Evolutionary conservation across 331 rosid genomes (phyloP).

Genomic region (Malus hybrid): DNA sequence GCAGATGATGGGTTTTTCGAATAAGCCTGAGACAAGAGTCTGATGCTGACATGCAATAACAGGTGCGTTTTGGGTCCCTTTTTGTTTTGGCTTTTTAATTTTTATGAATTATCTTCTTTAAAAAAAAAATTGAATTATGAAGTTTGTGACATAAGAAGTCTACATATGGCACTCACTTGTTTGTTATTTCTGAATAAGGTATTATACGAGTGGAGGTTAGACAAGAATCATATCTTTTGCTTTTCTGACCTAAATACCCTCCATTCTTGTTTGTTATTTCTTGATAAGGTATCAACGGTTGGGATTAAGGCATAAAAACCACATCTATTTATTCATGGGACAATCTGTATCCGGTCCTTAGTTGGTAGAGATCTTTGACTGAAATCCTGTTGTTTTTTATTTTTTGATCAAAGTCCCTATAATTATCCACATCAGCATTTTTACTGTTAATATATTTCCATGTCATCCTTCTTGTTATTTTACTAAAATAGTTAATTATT

Average conservation of each 20-base stretch:
- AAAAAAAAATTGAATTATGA: neutral
- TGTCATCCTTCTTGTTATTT: no score
- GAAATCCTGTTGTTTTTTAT: no score
- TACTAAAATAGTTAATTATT: no score
- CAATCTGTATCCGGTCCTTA: no score
- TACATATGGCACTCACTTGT: neutral
- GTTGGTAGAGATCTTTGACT: no score
- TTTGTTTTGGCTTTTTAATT: conserved; percentile 8
- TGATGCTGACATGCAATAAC: conserved; percentile 47
- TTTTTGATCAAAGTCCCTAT: no score
- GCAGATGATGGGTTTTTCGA: conserved; percentile 33
- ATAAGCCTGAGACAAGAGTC: conserved; percentile 25
- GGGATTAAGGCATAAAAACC: no score
- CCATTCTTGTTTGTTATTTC: neutral
- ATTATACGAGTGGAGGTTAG: no score
- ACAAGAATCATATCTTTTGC: neutral
- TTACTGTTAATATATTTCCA: no score
- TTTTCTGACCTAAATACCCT: neutral
- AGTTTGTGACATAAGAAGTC: neutral
- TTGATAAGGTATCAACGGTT: no score
- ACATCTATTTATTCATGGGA: no score
- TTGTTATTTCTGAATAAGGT: neutral
- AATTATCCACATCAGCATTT: no score
- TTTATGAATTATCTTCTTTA: conserved; percentile 1
- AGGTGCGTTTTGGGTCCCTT: conserved; percentile 22